A percentile compares a stretch with the other conserved stretches of the same genome.
Conservation (phyloP, 345 rosid species). For the Anacardium occidentale region DNA sequence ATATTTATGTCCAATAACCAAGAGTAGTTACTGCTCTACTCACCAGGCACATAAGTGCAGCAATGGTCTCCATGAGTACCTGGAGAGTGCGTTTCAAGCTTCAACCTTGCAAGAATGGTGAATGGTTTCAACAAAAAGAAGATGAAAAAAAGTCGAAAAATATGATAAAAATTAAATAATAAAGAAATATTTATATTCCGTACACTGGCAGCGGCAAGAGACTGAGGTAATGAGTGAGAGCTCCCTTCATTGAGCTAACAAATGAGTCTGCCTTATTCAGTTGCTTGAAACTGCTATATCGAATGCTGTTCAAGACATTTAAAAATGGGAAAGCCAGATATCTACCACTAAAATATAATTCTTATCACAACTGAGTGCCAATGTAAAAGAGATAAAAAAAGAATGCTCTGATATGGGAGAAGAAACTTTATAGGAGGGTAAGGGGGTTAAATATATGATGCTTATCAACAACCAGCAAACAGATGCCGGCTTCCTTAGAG, state of each 20-base stretch:
- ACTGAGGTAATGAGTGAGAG: slow-evolving; percentile 37
- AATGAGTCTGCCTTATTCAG: slow-evolving; percentile 36
- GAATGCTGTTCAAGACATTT: slow-evolving; percentile 43
- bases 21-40: slow-evolving; percentile 23
- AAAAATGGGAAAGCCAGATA: slow-evolving; percentile 18
- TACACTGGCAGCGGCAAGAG: slow-evolving; percentile 30
- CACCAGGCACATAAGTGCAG: slow-evolving; percentile 28
- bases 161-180: not conserved
- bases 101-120: slow-evolving; percentile 38
- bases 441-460: not conserved
- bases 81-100: slow-evolving; percentile 25
- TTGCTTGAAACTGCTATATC: slow-evolving; percentile 45
- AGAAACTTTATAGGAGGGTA: not conserved
- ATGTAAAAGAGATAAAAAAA: not conserved
- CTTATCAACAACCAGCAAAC: not conserved
- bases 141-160: not conserved
- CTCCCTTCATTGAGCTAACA: slow-evolving; percentile 35
- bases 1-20: not conserved
- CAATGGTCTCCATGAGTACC: slow-evolving; percentile 17
- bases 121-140: slow-evolving; percentile 24
- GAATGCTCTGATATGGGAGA: not conserved
- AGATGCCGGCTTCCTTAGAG: not conserved
- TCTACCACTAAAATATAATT: not conserved
- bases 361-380: too few relatives aligned
- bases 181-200: slow-evolving; percentile 6